Base-by-base conservation (phyloP, 2,329 filamentous ascomycete genomes). In the Aaosphaeria pasadenensis region DNA sequence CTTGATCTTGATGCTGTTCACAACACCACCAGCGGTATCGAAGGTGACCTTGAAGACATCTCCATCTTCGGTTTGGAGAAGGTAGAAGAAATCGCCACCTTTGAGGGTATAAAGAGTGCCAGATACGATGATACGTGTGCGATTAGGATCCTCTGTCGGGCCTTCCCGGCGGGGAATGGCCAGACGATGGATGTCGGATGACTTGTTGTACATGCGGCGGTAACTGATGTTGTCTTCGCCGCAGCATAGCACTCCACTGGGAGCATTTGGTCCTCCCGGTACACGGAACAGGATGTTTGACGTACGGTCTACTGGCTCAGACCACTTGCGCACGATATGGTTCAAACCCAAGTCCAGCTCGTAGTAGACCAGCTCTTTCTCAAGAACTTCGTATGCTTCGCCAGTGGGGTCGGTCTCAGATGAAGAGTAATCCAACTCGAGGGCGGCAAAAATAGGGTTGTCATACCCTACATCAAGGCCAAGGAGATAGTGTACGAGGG, bases 51-150 rank as follows among this genome's bases (percentile, higher is more conserved):
- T 97, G 80, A 99, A 97, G 5, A 99, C 77, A 69, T 99, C 95
- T n/a, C 94, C 94, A 67, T 99, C 95, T 49, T 99, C 94, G 0
- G 89, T 91, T 68, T 99, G 94, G 1, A 99, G 75, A 3, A 99
- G 81, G 68, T 97, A 96, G 77, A 99, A 99, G 74, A 99, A 99
- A 41, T 69, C 63, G 1, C 91, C 91, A 30, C 91, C 91, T 62
- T 94, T 92, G 67, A 96, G 86, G 70, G 95, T 95, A 74, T 99
- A 94, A 85, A 97, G 92, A n/a, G 96, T 91, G 43, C 94, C 94
- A 3, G 89, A 83, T 1, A 92, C 85, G 50, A 99, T 94, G 31
- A 78, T 85, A 30, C 94, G 86, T 70, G 96, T 96, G 50, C 95
- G 82, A 51, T 91, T 86, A 0, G 92, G 91, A 64, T 99, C 91